Percentiles rank a stretch among this genome's conserved stretches.
phyloP scores from a whole-genome alignment of 2,329 filamentous ascomycete genomes.

The Talaromyces piceae region DNA sequence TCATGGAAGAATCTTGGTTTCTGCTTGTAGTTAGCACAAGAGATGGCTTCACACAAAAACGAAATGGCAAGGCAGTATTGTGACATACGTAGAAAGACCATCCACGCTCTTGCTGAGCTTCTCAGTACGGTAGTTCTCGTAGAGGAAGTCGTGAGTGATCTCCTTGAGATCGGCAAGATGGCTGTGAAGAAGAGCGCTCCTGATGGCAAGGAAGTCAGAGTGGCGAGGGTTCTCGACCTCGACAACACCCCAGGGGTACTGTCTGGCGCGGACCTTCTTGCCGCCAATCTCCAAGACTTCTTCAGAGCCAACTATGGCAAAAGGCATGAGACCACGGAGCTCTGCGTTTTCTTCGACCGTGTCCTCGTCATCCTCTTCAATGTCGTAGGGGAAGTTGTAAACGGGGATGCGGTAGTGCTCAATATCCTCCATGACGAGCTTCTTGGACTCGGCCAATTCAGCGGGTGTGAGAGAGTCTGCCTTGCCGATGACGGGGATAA shows the following conservation, averaged over 20 bases:
- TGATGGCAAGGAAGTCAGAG: conserved; percentile 95
- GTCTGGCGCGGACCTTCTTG: conserved; percentile 83
- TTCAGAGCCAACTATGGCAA: conserved; percentile 96
- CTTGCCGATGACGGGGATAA: conserved; percentile 97
- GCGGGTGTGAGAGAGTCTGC: conserved; percentile 94
- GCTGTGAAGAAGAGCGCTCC: conserved; percentile 92
- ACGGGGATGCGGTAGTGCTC: conserved; percentile 99
- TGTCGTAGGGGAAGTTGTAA: conserved; percentile 99
- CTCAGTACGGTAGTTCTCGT: conserved; percentile 99
- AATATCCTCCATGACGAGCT: conserved; percentile 99
- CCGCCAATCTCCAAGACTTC: conserved; percentile 91
- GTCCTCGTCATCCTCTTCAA: conserved; percentile 98
- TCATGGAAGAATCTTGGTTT: conserved; percentile 74
- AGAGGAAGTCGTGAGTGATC: conserved; percentile 99
- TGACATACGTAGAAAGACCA: conserved; percentile 69
- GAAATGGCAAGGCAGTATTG: conserved; percentile 2
- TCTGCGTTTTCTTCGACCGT: conserved; percentile 99
- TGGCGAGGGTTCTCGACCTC: conserved; percentile 99
- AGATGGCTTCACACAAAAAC: conserved; percentile 18
- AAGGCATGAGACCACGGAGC: conserved; percentile 94
- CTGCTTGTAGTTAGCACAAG: conserved; percentile 32
- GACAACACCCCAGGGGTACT: conserved; percentile 98
- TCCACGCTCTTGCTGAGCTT: conserved; percentile 99
- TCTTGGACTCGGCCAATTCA: conserved; percentile 97
- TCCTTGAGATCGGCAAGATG: conserved; percentile 98